These are phyloP conservation scores for Escovopsis weberi DNA, from an alignment of 2,329 filamentous ascomycete genomes.

Conservation along the genomic window DNA sequence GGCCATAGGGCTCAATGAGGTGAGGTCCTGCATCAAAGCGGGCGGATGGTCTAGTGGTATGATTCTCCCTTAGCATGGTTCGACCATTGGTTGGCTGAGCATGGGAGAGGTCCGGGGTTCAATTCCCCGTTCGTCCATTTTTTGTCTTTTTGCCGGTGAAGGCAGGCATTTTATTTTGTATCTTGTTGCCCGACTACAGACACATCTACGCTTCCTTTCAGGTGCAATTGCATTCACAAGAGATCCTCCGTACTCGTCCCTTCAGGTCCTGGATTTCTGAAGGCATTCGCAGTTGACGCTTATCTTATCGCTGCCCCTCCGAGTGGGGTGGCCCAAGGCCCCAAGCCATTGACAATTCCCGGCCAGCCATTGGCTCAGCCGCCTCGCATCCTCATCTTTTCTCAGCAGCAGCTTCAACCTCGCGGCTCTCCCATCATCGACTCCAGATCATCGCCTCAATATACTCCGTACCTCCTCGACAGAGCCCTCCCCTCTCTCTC, in stretches of 20 bases:
- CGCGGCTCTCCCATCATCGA: background rate
- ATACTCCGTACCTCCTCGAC: background rate
- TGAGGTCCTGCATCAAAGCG: too few relatives aligned
- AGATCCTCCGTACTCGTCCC: too few relatives aligned
- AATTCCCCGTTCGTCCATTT: conserved; percentile 6
- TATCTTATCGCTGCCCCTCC: conserved; percentile 1
- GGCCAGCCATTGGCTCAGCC: background rate
- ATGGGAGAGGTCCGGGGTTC: conserved; percentile 6
- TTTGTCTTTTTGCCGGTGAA: background rate
- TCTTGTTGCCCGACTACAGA: too few relatives aligned
- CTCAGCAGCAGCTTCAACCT: background rate
- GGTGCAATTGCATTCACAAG: too few relatives aligned
- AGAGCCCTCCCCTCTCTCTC: background rate
- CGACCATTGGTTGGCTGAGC: too few relatives aligned
- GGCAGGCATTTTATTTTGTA: background rate
- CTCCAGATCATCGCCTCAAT: background rate
- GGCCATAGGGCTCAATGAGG: background rate
- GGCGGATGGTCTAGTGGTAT: too few relatives aligned
- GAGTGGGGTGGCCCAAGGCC: background rate
- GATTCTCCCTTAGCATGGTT: too few relatives aligned
- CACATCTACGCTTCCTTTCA: too few relatives aligned
- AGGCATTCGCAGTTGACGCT: background rate
- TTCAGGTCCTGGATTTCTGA: too few relatives aligned
- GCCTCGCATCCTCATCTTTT: background rate
- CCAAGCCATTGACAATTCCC: background rate